Base-by-base conservation (phyloP, 352 stramenopile genomes). In the Phytopythium mirpurense region DNA sequence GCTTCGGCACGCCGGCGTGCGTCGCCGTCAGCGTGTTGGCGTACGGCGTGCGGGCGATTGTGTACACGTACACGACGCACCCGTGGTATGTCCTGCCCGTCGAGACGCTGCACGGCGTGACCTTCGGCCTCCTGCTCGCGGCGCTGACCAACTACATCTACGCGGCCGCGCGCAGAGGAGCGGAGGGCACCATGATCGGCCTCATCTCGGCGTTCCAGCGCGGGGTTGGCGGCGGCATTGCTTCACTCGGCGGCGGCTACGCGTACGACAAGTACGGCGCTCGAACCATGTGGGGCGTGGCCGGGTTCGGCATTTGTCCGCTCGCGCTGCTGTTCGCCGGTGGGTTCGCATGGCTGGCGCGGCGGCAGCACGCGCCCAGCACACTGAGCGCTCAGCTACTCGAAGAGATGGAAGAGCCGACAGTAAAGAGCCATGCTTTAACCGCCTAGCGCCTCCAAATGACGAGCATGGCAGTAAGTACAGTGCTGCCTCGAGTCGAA, bases 101-200 rank as follows among this genome's bases (percentile, higher is more conserved):
- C 45, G 70, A 75, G 52, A 66, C 70, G 18, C 56, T 80, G 18
- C 70, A 80, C 47, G 70, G 70, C 9, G 24, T 71, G 34, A 76
- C 70, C 4, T 80, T 65, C 48, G 63, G 67, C 6, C 53, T 80
- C 27, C 43, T 65, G 26, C 69, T 65, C 63, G 67, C 70, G 10
- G 65, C 70, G 1, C 50, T 45, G 48, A 76, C 70, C 35, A 62
- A 76, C 35, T 80, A 80, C 58, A 57, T 80, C n/a, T 80, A 77
- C 61, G 48, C 59, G 29, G 47, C 60, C 0, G 59, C 70, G 9
- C 67, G 58, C 0, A 41, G 35, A 11, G 70, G 70, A 11, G 61
- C 47, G 1, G 66, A 80, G 60, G 66, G 67, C 34, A 76, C 67
- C 14, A 62, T 76, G 47, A 73, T 80, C 52, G 70, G 70, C 0